Evolutionary conservation across 192 early-diverging fungal genomes (phyloP), one percentile per base, ranked within the genome.

Genomic region (Coemansia sp.): DNA sequence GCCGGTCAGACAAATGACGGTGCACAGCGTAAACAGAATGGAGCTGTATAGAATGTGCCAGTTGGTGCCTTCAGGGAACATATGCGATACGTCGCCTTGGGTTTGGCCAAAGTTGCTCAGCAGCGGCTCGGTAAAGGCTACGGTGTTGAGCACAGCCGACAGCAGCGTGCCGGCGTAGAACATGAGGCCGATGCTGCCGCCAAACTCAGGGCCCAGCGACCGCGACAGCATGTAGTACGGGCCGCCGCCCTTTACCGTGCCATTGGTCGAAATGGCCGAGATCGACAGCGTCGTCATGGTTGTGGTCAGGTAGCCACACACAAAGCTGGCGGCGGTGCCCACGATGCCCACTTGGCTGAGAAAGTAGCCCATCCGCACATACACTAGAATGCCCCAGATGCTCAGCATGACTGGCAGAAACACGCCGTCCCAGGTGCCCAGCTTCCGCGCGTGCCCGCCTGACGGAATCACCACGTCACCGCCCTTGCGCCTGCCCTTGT

Each of bases 351-450:
- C 83, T 60, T 88, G 85, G 55, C 83, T 75, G 14, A 90, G 75
- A 38, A 88, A 84, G 66, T 82, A 88, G 1, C 88, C 88, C 66
- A 90, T 88, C 19, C 87, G 86, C 56, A 90, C 75, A 64, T 85
- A 90, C 32, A 87, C 71, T 66, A 90, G 79, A 56, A 90, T 87
- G 47, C 87, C 86, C 88, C 88, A 90, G 77, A 90, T 88, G 48
- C 80, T 84, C 54, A 88, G 76, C 41, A 81, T 79, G n/a, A 86
- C 85, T 12, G 87, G 88, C 35, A 88, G 60, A 67, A 90, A 90
- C 54, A 90, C 88, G 2, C 88, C 88, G n/a, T 84, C 85, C 72
- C 86, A 85, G 14, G 86, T 86, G 15, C 85, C 85, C 15, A 90
- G 84, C 66, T 88, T 90, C 25, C 64, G 67, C 48, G 29, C 25